phyloP scores from a whole-genome alignment of 2,329 filamentous ascomycete genomes.

The Microsporum ferrugineum region DNA sequence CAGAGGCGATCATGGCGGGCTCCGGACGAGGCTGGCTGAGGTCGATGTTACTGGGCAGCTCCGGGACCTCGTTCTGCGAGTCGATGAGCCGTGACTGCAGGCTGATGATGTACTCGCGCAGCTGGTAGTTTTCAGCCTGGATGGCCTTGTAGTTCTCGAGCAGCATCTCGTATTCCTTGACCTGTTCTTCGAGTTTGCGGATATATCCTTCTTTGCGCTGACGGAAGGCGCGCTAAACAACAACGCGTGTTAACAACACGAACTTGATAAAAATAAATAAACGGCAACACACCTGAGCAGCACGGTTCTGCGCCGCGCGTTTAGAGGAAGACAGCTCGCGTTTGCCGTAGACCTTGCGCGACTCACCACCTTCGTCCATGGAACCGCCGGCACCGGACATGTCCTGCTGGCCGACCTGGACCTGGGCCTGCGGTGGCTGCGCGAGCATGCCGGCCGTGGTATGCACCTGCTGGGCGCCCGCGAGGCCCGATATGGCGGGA shows the following conservation, averaged over 20 bases:
- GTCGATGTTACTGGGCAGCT: slow-evolving; percentile 69
- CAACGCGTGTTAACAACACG: neutral
- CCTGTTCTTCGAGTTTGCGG: slow-evolving; percentile 90
- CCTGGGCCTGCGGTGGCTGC: slow-evolving; percentile 6
- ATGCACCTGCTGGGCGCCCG: neutral
- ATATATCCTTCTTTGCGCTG: slow-evolving; percentile 98
- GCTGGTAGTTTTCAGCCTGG: slow-evolving; percentile 76
- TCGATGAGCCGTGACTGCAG: slow-evolving; percentile 80
- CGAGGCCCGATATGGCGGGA: slow-evolving; percentile 43
- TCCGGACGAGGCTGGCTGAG: slow-evolving; percentile 45
- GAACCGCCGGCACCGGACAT: neutral
- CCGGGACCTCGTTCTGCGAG: slow-evolving; percentile 69
- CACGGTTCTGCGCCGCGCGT: slow-evolving; percentile 89
- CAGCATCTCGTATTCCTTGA: slow-evolving; percentile 65
- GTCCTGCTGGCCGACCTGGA: slow-evolving; percentile 1
- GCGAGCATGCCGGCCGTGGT: slow-evolving; percentile 15
- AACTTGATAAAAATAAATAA: slow-evolving; percentile 3
- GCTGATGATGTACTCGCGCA: slow-evolving; percentile 86
- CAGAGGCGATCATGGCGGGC: slow-evolving; percentile 17
- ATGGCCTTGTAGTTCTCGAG: slow-evolving; percentile 68
- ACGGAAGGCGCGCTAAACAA: slow-evolving; percentile 72
- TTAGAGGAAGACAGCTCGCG: slow-evolving; percentile 91
- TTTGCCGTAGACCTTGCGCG: slow-evolving; percentile 61
- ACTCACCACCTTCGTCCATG: slow-evolving; percentile 38
- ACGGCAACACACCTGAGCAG: slow-evolving; percentile 66